A percentile compares a stretch with the other conserved stretches of the same genome.
These are phyloP conservation scores for Chlorencoelia australis DNA, from an alignment of 2,329 filamentous ascomycete species.

Conservation along the genomic window DNA sequence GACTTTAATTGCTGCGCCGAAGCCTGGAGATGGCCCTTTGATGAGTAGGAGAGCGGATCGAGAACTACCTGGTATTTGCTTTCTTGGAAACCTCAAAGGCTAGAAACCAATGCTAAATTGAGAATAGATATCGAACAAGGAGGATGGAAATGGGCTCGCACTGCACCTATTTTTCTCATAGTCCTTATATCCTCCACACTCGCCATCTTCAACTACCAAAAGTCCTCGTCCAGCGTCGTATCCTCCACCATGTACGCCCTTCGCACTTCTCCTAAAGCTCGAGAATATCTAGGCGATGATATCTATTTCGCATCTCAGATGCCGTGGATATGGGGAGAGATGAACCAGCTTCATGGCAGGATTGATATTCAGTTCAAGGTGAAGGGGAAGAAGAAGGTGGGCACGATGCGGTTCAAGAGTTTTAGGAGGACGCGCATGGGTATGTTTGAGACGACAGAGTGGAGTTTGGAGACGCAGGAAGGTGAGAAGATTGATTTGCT, in stretches of 20 bases:
- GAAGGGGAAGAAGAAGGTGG: slow-evolving; percentile 62
- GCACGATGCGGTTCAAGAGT: slow-evolving; percentile 73
- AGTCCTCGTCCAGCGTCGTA: slow-evolving; percentile 79
- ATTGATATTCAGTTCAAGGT: slow-evolving; percentile 86
- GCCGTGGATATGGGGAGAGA: slow-evolving; percentile 75
- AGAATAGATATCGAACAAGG: not conserved
- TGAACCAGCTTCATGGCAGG: slow-evolving; percentile 86
- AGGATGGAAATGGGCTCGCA: slow-evolving; percentile 46
- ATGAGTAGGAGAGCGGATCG: slow-evolving; percentile 56
- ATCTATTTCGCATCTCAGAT: slow-evolving; percentile 72
- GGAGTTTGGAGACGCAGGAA: slow-evolving; percentile 66
- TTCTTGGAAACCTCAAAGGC: not conserved
- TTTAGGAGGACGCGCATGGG: slow-evolving; percentile 51
- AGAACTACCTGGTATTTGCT: slow-evolving; percentile 49
- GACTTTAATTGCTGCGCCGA: slow-evolving; percentile 45
- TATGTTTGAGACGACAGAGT: slow-evolving; percentile 79
- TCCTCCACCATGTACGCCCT: slow-evolving; percentile 84
- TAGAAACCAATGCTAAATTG: no score
- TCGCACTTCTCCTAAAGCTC: slow-evolving; percentile 65
- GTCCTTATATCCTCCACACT: slow-evolving; percentile 62
- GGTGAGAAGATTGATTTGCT: slow-evolving; percentile 60
- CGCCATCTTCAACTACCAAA: slow-evolving; percentile 99
- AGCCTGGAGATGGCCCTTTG: slow-evolving; percentile 49
- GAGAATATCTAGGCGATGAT: slow-evolving; percentile 74
- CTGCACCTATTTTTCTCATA: slow-evolving; percentile 70